Evolutionary conservation across 2,329 filamentous ascomycete species (phyloP), one percentile per base, ranked within the genome.

Genomic region (Drechslerella dactyloides): DNA sequence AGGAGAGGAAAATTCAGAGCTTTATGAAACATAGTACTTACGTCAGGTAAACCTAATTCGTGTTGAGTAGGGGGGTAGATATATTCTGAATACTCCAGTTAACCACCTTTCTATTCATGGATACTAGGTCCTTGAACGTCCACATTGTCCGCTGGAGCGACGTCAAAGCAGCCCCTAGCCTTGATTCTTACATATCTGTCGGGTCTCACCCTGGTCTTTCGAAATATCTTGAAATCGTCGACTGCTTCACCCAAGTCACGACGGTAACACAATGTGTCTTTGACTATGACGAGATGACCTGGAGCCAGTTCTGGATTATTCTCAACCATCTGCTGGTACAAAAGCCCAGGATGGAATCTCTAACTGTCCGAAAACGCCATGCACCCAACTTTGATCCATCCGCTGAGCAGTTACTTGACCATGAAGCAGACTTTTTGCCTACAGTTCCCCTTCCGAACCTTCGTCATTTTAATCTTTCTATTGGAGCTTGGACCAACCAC

Each of bases 1-100:
- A 61, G 1, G 13, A 46, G 17, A 61, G 23, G n/a, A 61, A 52
- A 33, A 55, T 72, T 23, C 23, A 56, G 46, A 65, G 68, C 15
- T 72, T 72, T n/a, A 57, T 53, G 21, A 72, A 72, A 57, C 35
- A 72, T 35, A 40, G 59, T 19, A 23, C 21, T 19, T 44, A 61
- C 37, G 68, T 72, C 11, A 64, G 37, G 68, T 65, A 72, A 19
- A 35, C 27, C 27, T 8, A n/a, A n/a, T n/a, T n/a, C n/a, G n/a
- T n/a, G n/a, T n/a, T n/a, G n/a, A n/a, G n/a, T n/a, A n/a, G n/a
- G n/a, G n/a, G n/a, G n/a, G n/a, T n/a, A n/a, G n/a, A n/a, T n/a
- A n/a, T n/a, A n/a, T n/a, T n/a, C n/a, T n/a, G n/a, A n/a, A n/a
- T n/a, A n/a, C n/a, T n/a, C n/a, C n/a, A n/a, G n/a, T n/a, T n/a